phyloP scores from a whole-genome alignment of 345 rosid species.

The Chamaenerion angustifolium region DNA sequence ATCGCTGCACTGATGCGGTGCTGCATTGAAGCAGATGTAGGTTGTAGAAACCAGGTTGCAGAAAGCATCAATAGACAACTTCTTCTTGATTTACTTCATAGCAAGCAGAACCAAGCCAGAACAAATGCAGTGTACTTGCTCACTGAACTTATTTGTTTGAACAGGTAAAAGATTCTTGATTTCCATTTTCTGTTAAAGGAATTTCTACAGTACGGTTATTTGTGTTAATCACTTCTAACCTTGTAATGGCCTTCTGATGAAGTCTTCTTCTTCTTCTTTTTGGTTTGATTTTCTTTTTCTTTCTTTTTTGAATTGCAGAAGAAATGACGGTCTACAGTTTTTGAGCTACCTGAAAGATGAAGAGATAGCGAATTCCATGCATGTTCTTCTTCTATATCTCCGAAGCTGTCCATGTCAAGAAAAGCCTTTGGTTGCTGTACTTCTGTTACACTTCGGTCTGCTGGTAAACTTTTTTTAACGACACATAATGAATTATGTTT shows the following conservation, averaged over 20 bases:
- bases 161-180: constrained; percentile 19
- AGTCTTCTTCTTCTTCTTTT: no score
- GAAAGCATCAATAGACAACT: constrained; percentile 15
- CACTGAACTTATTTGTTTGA: constrained; percentile 33
- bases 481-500: background rate
- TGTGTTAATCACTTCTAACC: background rate
- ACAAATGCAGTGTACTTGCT: constrained; percentile 26
- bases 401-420: constrained; percentile 23
- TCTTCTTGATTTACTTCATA: constrained; percentile 32
- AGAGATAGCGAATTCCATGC: constrained; percentile 29
- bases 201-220: no score
- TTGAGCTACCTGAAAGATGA: constrained; percentile 20
- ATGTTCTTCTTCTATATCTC: constrained; percentile 29
- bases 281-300: no score
- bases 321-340: constrained; percentile 20
- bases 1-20: constrained; percentile 24
- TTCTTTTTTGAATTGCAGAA: constrained; percentile 15
- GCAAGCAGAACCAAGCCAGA: constrained; percentile 26
- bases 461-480: constrained; percentile 17
- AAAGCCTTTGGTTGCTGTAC: constrained; percentile 31
- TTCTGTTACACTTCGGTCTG: constrained; percentile 36
- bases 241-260: background rate
- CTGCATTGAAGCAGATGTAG: constrained; percentile 39
- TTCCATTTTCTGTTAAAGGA: no score
- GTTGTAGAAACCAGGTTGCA: constrained; percentile 32